phyloP scores from a whole-genome alignment of 495 filamentous ascomycete species.

The Penicillium tannophilum region DNA sequence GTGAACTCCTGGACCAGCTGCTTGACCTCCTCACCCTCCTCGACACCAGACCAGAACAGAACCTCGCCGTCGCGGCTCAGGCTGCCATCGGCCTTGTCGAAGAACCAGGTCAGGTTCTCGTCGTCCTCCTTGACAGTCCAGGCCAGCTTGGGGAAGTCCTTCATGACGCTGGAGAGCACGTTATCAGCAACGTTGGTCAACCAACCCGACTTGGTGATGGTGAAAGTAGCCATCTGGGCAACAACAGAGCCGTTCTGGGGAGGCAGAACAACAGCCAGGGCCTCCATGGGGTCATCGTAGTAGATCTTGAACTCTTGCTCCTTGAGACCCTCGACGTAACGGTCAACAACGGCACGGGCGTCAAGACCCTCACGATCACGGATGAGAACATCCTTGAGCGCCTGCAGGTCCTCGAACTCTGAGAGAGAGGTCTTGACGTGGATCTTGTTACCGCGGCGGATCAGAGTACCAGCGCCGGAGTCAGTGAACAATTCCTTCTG shows the following conservation, averaged over 20 bases:
- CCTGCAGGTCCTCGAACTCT: constrained; percentile 76
- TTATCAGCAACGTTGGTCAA: constrained; percentile 97
- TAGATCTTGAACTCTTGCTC: constrained; percentile 87
- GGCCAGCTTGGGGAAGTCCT: constrained; percentile 85
- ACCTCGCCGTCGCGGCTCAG: constrained; percentile 82
- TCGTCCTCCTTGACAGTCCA: constrained; percentile 98
- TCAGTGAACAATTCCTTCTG: constrained; percentile 98
- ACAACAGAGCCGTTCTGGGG: constrained; percentile 53
- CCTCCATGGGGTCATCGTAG: constrained; percentile 96
- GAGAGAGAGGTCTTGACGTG: constrained; percentile 71
- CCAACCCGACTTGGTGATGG: constrained; percentile 95
- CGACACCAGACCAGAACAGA: constrained; percentile 96
- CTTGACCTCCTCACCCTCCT: constrained; percentile 81
- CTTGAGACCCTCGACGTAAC: constrained; percentile 77
- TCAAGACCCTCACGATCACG: constrained; percentile 85
- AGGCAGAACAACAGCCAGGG: constrained; percentile 88
- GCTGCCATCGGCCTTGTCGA: constrained; percentile 94
- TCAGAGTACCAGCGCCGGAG: constrained; percentile 92
- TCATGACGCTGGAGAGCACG: constrained; percentile 89
- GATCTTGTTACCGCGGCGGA: constrained; percentile 90
- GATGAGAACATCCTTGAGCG: constrained; percentile 80
- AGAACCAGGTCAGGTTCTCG: constrained; percentile 98
- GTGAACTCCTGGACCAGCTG: constrained; percentile 87
- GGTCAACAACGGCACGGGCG: constrained; percentile 79
- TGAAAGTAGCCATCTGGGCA: constrained; percentile 88